Base-by-base conservation (phyloP, 1,284 basidiomycete genomes). In the Fomitopsis palustris region DNA sequence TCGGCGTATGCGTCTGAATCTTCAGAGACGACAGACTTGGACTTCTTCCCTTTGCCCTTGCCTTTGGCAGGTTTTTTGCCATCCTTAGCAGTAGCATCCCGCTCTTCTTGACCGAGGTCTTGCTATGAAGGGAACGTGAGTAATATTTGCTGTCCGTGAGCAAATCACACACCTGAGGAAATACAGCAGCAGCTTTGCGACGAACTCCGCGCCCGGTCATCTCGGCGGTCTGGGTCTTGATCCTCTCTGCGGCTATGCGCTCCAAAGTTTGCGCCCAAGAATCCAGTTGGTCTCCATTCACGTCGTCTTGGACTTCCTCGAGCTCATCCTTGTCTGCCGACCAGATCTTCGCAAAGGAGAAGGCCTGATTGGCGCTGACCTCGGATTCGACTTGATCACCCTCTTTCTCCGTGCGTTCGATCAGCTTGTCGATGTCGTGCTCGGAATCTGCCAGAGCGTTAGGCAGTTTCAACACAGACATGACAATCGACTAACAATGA, bases 301-400 rank as follows among this genome's bases (percentile, higher is more conserved):
- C 62, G 4, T 79, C 77, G 37, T 87, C 86, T 21, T 75, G 78
- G 33, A 92, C 73, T 17, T 93, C 90, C 67, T 86, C 84, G 37
- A 93, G 70, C 3, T 75, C 69, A 55, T 88, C 86, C 68, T 88
- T 87, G 57, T 88, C 85, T 25, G 90, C 85, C 12, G 91, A 85
- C 93, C 93, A 95, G 47, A 96, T 82, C 69, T 94, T 94, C 3
- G 93, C 92, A 69, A 95, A 95, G 5, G 82, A 83, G 71, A 96
- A 95, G 4, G 84, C 78, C 49, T 84, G 74, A 55, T 73, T 76
- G 75, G 74, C 59, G 79, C 80, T 65, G 37, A 72, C 71, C 23
- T 72, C 68, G 57, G 79, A 74, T 66, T 84, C 78, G 63, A 78
- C 69, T 60, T 86, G 74, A 37, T 86, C 87, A 2, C 79, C 84